Evolutionary conservation across 78 protist species (phyloP).

Genomic region (Dictyostelium citrinum): DNA sequence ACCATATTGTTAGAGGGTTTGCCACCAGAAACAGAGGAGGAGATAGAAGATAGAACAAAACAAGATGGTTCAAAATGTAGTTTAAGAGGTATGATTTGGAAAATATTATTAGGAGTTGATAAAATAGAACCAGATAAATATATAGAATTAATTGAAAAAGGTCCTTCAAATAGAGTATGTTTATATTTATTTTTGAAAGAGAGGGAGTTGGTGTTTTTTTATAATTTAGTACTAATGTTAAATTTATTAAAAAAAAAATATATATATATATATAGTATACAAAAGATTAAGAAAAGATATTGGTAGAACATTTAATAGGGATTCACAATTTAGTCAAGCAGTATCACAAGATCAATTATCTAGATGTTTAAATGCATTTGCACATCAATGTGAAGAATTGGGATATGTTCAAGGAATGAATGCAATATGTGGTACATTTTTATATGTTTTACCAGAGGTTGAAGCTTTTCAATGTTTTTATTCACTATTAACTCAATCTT

Average conservation of each 20-base stretch:
- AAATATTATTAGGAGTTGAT: conserved; percentile 47
- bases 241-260: no score
- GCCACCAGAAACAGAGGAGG: conserved; percentile 52
- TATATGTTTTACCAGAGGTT: conserved; percentile 90
- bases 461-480: conserved; percentile 82
- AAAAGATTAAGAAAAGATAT: conserved; percentile 65
- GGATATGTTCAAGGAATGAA: conserved; percentile 92
- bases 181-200: neutral
- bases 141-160: conserved; percentile 18
- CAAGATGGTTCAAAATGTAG: conserved; percentile 12
- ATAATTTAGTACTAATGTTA: no score
- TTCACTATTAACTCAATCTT: conserved; percentile 3
- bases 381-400: neutral
- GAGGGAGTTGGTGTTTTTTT: no score
- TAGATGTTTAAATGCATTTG: conserved; percentile 62
- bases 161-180: conserved; percentile 38
- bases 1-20: conserved; percentile 44
- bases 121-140: conserved; percentile 20
- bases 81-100: conserved; percentile 67
- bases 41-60: conserved; percentile 18
- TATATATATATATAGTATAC: conserved; percentile 24
- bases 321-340: conserved; percentile 37
- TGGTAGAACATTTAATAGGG: conserved; percentile 57
- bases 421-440: conserved; percentile 83
- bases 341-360: conserved; percentile 59